Percentiles rank a stretch among this genome's conserved stretches.
Evolutionary conservation across 306 rosid genomes (phyloP).

Genomic region (Myrica gale): DNA sequence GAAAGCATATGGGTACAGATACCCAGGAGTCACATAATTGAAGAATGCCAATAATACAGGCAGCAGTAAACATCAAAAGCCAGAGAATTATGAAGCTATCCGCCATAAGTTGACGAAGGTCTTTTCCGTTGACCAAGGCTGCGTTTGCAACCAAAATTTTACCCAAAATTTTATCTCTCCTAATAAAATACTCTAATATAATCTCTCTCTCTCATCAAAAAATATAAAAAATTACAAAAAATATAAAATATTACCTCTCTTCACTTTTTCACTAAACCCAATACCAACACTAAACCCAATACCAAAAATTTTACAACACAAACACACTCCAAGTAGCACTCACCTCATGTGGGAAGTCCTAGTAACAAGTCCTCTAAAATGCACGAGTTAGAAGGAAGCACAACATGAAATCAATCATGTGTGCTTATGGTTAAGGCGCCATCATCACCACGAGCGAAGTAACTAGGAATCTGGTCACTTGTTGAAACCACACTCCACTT

Average conservation of each 20-base stretch:
- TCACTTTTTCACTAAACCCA: too few relatives aligned
- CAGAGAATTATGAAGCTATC: background rate
- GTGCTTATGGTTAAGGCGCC: background rate
- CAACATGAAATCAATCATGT: background rate
- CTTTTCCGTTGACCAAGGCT: background rate
- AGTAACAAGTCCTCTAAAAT: background rate
- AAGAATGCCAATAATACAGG: background rate
- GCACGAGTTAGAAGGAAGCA: background rate
- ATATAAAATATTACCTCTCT: too few relatives aligned
- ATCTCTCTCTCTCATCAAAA: too few relatives aligned
- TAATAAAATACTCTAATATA: too few relatives aligned
- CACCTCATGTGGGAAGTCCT: background rate
- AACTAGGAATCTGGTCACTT: background rate
- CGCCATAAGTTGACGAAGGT: background rate
- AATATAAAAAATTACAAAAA: too few relatives aligned
- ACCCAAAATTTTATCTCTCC: too few relatives aligned
- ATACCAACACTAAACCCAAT: too few relatives aligned
- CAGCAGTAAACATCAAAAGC: background rate
- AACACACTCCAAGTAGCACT: too few relatives aligned
- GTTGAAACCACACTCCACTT: background rate
- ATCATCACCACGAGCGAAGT: background rate
- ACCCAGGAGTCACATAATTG: background rate
- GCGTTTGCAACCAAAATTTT: too few relatives aligned
- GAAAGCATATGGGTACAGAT: background rate
- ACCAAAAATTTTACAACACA: too few relatives aligned